Conservation (phyloP, 2,329 filamentous ascomycete species). For the Calonectria naviculata region DNA sequence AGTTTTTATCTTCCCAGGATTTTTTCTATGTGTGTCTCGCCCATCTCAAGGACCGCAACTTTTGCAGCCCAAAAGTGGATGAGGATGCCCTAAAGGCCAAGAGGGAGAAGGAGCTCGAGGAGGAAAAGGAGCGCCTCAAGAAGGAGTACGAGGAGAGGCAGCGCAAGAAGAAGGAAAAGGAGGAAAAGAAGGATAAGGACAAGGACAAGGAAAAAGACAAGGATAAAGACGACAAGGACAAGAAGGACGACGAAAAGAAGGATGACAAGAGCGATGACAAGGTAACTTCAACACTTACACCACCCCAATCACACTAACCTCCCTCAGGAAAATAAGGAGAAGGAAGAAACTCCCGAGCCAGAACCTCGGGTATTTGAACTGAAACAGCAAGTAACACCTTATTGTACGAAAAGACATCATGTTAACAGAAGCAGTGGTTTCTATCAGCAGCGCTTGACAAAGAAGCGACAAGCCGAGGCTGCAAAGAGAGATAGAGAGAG, state of each 20-base stretch:
- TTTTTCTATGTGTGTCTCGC: constrained; percentile 91
- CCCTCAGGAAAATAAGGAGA: constrained; percentile 33
- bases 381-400: constrained; percentile 69
- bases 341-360: constrained; percentile 50
- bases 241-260: constrained; percentile 33
- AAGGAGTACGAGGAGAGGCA: constrained; percentile 83
- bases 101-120: constrained; percentile 69
- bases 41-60: constrained; percentile 86
- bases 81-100: constrained; percentile 72
- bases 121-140: constrained; percentile 73
- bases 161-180: constrained; percentile 75
- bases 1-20: constrained; percentile 59
- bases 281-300: background rate
- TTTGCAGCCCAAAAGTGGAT: constrained; percentile 81
- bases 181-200: constrained; percentile 58
- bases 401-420: accelerated
- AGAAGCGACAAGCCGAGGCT: constrained; percentile 62
- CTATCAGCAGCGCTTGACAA: constrained; percentile 85
- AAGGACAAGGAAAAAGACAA: constrained; percentile 57
- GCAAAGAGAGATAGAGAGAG: constrained; percentile 86
- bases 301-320: background rate
- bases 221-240: constrained; percentile 47
- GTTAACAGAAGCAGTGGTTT: constrained; percentile 69
- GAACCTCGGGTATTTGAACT: constrained; percentile 86
- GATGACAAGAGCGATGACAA: constrained; percentile 46